These are phyloP conservation scores for Dendryphion nanum DNA, from an alignment of 2,329 filamentous ascomycete species.

Conservation along the genomic window DNA sequence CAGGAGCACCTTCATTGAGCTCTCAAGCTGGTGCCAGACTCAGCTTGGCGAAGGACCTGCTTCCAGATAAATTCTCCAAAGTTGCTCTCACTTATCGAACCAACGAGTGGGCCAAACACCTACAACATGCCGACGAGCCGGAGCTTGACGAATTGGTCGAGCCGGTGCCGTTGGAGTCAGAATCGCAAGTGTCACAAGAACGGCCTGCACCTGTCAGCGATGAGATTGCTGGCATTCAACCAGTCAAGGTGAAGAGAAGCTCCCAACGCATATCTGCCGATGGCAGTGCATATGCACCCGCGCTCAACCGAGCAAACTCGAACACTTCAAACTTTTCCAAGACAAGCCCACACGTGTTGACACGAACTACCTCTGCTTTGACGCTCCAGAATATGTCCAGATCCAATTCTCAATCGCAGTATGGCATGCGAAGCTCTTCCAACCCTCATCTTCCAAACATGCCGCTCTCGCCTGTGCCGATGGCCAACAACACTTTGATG, in stretches of 20 bases:
- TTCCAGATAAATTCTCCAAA: slow-evolving; percentile 71
- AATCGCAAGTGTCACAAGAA: slow-evolving; percentile 49
- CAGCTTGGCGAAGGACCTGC: slow-evolving; percentile 49
- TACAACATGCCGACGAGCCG: slow-evolving; percentile 73
- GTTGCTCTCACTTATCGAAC: slow-evolving; percentile 82
- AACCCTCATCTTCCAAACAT: slow-evolving; percentile 28
- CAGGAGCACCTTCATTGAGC: slow-evolving; percentile 21
- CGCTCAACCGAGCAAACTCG: slow-evolving; percentile 20
- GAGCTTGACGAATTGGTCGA: slow-evolving; percentile 58
- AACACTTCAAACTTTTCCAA: slow-evolving; percentile 12
- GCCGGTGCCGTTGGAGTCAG: slow-evolving; percentile 42
- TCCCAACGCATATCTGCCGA: slow-evolving; percentile 25
- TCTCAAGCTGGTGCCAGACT: slow-evolving; percentile 41
- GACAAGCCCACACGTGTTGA: slow-evolving; percentile 3
- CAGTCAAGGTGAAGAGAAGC: slow-evolving; percentile 14
- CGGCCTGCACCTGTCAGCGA: slow-evolving; percentile 50
- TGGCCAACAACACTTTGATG: slow-evolving; percentile 49
- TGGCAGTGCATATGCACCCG: slow-evolving; percentile 18
- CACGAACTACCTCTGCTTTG: background rate
- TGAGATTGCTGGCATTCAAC: slow-evolving; percentile 18
- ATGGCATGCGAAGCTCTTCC: slow-evolving; percentile 29
- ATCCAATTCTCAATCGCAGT: slow-evolving; percentile 16
- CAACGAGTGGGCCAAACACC: slow-evolving; percentile 94
- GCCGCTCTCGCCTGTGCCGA: slow-evolving; percentile 28
- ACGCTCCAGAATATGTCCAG: slow-evolving; percentile 15